These are phyloP conservation scores for Talaromyces sp. DNA, from an alignment of 2,329 filamentous ascomycete genomes.

Conservation along the genomic window DNA sequence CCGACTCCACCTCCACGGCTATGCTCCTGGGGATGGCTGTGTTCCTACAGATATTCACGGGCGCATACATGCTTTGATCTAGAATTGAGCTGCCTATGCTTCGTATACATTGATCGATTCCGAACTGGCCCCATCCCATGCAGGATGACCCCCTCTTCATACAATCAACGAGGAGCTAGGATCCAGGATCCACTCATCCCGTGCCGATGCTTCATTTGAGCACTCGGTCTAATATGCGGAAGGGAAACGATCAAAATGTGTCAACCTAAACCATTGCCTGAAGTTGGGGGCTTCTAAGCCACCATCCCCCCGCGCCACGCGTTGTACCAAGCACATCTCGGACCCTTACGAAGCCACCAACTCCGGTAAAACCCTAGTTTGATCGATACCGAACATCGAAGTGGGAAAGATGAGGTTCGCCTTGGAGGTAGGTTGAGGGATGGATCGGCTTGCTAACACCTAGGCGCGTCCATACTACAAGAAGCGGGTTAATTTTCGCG, in stretches of 20 bases:
- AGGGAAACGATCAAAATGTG: neutral
- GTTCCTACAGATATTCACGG: too few relatives aligned
- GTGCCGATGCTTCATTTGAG: neutral
- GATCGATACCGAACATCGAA: too few relatives aligned
- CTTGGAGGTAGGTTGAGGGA: too few relatives aligned
- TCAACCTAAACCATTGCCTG: neutral
- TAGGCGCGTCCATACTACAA: too few relatives aligned
- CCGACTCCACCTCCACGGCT: constrained; percentile 5
- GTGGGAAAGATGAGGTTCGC: too few relatives aligned
- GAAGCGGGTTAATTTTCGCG: too few relatives aligned
- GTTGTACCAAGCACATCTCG: neutral
- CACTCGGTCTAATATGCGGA: neutral
- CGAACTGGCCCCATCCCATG: neutral
- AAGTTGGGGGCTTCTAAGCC: constrained; percentile 8
- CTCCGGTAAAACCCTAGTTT: neutral
- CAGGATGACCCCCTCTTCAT: neutral
- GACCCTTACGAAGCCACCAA: neutral
- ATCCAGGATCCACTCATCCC: too few relatives aligned
- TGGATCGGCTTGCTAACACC: too few relatives aligned
- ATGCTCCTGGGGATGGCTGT: neutral
- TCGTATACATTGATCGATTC: neutral
- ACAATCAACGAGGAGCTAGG: neutral
- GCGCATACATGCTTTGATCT: neutral
- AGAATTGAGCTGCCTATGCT: neutral
- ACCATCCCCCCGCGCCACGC: constrained; percentile 6